These are phyloP conservation scores for Hordeum vulgare DNA, from an alignment of 176 grass and related monocot genomes.

Conservation along the genomic window DNA sequence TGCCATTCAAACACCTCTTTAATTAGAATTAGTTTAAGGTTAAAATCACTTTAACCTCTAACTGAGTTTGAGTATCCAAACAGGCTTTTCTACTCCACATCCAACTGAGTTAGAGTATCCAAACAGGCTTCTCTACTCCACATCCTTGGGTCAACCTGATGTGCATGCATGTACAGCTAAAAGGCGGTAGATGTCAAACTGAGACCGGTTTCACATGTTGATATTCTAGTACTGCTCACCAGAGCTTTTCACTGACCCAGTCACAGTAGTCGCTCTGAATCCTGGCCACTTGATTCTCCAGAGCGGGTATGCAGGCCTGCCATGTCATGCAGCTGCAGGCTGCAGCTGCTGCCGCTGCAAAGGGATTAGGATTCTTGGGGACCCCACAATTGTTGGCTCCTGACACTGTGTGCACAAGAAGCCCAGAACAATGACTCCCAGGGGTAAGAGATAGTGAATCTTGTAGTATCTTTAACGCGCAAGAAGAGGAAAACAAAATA, in stretches of 20 bases:
- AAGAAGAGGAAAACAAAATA: constrained; percentile 4
- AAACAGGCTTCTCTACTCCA: neutral
- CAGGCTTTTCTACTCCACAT: no score
- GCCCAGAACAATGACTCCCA: constrained; percentile 20
- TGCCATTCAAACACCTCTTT: no score
- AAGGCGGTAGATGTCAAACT: constrained; percentile 23
- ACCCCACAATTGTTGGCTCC: constrained; percentile 21
- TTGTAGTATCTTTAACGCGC: constrained; percentile 8
- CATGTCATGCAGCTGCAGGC: constrained; percentile 27
- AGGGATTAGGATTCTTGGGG: constrained; percentile 22
- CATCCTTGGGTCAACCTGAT: constrained; percentile 15
- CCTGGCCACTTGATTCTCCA: constrained; percentile 28
- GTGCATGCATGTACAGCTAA: neutral
- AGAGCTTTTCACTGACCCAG: constrained; percentile 23
- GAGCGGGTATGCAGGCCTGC: constrained; percentile 12
- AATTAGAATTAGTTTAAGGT: no score
- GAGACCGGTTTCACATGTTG: constrained; percentile 28
- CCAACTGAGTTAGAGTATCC: no score
- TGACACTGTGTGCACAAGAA: constrained; percentile 32
- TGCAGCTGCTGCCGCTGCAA: constrained; percentile 14
- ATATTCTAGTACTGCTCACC: constrained; percentile 24
- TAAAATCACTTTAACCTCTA: no score
- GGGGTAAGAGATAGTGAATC: constrained; percentile 14
- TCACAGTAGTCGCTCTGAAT: constrained; percentile 12
- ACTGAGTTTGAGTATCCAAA: no score